Conservation (phyloP, 768 basidiomycete genomes). For the Suillus cothurnatus region DNA sequence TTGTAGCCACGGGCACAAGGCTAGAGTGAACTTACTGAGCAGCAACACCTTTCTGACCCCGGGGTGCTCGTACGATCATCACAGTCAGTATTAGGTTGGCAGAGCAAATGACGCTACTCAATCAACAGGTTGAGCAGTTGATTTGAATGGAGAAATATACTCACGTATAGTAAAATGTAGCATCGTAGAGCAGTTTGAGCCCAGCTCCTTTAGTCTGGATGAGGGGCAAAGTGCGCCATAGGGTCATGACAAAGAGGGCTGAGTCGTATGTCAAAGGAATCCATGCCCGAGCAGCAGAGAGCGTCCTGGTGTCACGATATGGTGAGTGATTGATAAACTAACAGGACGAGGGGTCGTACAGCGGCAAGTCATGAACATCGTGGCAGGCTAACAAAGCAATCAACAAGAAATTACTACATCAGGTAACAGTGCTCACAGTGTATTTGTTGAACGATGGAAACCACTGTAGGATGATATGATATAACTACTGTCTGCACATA, state of each 20-base stretch:
- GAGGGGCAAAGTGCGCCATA: slow-evolving; percentile 41
- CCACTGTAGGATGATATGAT: background rate
- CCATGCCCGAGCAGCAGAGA: slow-evolving; percentile 36
- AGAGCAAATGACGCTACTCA: slow-evolving; percentile 44
- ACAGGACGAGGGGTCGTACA: background rate
- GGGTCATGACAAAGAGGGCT: slow-evolving; percentile 40
- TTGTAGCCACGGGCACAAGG: background rate
- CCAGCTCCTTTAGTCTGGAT: slow-evolving; percentile 32
- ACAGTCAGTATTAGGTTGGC: slow-evolving; percentile 46
- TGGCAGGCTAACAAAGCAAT: background rate
- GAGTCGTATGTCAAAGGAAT: slow-evolving; percentile 52
- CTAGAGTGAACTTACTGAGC: slow-evolving; percentile 42
- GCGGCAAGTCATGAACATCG: background rate
- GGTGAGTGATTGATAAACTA: background rate
- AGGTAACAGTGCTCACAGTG: background rate
- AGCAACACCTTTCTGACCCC: slow-evolving; percentile 46
- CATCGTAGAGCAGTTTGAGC: slow-evolving; percentile 45
- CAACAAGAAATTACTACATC: background rate
- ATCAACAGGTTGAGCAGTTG: background rate
- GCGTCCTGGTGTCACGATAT: background rate
- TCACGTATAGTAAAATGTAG: slow-evolving; percentile 49
- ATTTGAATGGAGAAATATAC: background rate
- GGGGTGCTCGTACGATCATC: slow-evolving; percentile 48
- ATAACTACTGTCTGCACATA: background rate
- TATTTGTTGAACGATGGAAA: background rate